These are phyloP conservation scores for Xylaria sp. DNA, from an alignment of 2,329 filamentous ascomycete species.

Conservation along the genomic window DNA sequence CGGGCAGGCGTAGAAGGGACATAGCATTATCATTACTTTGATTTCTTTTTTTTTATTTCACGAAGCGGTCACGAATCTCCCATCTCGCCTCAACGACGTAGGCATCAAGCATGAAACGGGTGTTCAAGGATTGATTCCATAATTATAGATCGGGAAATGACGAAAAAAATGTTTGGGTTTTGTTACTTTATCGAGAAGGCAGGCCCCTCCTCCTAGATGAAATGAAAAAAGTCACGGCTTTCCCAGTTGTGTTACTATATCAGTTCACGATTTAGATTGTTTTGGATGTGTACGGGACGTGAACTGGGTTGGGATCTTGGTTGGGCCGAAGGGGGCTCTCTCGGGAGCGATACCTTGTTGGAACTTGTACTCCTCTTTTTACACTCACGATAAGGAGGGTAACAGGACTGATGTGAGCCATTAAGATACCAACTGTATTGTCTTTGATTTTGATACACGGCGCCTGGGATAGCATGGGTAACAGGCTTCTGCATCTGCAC, in stretches of 20 bases:
- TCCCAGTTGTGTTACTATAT: constrained; percentile 22
- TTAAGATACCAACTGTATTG: constrained; percentile 8
- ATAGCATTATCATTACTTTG: constrained; percentile 27
- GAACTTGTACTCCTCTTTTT: constrained; percentile 5
- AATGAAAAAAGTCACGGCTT: constrained; percentile 14
- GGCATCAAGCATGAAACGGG: constrained; percentile 38
- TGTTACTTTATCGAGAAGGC: constrained; percentile 26
- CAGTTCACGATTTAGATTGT: constrained; percentile 23
- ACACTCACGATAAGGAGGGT: constrained; percentile 1
- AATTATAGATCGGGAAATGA: constrained; percentile 38
- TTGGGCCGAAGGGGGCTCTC: constrained; percentile 17
- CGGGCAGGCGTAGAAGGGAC: constrained; percentile 34
- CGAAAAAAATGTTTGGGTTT: constrained; percentile 27
- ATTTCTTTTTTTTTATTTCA: constrained; percentile 30
- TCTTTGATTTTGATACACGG: constrained; percentile 23
- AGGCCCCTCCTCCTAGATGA: constrained; percentile 31
- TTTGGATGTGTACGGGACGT: constrained; percentile 22
- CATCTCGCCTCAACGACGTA: constrained; percentile 20
- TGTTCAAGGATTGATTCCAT: constrained; percentile 35
- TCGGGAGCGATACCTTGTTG: constrained; percentile 13
- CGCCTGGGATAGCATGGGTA: constrained; percentile 28
- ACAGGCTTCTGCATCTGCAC: constrained; percentile 30
- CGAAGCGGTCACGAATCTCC: constrained; percentile 34
- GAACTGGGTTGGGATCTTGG: constrained; percentile 10
- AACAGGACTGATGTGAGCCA: constrained; percentile 11